These are phyloP conservation scores for Begonia fuchsioides DNA, from an alignment of 306 rosid species.

Conservation along the genomic window DNA sequence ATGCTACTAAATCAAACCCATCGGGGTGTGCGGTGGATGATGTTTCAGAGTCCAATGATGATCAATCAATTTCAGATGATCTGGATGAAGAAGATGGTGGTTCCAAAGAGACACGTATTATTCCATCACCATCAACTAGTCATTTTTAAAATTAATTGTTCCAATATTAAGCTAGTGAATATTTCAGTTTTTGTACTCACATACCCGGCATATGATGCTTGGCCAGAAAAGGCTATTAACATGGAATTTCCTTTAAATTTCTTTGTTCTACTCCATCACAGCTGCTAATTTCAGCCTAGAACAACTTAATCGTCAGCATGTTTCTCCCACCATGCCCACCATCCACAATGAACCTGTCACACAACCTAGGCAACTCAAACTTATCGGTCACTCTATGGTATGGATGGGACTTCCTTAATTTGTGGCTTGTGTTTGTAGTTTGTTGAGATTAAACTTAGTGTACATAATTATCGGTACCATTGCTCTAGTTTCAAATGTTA, in stretches of 20 bases:
- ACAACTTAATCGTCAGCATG: slow-evolving; percentile 38
- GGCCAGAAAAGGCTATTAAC: background rate
- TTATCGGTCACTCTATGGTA: slow-evolving; percentile 75
- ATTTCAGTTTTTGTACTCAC: background rate
- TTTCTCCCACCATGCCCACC: slow-evolving; percentile 36
- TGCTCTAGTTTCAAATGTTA: slow-evolving; percentile 13
- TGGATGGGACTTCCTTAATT: no score
- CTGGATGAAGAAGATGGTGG: slow-evolving; percentile 52
- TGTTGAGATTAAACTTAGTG: background rate
- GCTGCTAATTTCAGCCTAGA: slow-evolving; percentile 7
- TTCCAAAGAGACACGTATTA: slow-evolving; percentile 24
- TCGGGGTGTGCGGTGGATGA: slow-evolving; percentile 62
- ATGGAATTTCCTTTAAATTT: background rate
- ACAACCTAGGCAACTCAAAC: slow-evolving; percentile 76
- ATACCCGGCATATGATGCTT: background rate
- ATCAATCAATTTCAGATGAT: slow-evolving; percentile 61
- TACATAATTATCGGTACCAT: background rate
- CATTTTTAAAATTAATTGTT: background rate
- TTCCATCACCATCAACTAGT: slow-evolving; percentile 60
- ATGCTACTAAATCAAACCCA: slow-evolving; percentile 52
- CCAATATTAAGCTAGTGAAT: slow-evolving; percentile 1
- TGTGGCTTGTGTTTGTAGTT: slow-evolving; percentile 31
- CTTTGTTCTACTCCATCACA: no score
- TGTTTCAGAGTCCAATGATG: slow-evolving; percentile 73
- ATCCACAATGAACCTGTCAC: slow-evolving; percentile 34